Evolutionary conservation across 2,329 filamentous ascomycete species (phyloP).

Genomic region (Fusarium decemcellulare): DNA sequence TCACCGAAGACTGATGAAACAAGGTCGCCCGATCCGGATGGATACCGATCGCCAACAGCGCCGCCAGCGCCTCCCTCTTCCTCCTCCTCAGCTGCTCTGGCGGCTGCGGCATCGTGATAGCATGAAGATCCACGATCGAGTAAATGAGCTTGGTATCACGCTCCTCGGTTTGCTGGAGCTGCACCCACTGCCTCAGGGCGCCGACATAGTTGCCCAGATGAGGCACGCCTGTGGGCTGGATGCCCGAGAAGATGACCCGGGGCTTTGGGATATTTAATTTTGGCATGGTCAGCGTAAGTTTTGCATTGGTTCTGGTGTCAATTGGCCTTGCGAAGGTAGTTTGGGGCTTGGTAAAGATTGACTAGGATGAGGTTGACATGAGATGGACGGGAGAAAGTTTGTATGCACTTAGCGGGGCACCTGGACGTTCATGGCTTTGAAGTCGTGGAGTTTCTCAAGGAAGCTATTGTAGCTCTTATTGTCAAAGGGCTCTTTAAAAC

Average conservation of each 20-base stretch:
- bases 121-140: conserved; percentile 94
- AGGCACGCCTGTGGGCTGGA: conserved; percentile 94
- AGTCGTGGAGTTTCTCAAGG: background rate
- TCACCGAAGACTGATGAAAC: conserved; percentile 85
- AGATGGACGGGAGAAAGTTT: conserved; percentile 16
- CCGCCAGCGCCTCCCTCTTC: conserved; percentile 83
- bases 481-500: background rate
- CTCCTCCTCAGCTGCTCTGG: conserved; percentile 71
- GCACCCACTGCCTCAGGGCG: conserved; percentile 88
- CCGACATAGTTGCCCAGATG: conserved; percentile 97
- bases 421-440: background rate
- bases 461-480: background rate
- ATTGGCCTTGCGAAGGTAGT: background rate
- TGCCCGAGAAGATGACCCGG: conserved; percentile 88
- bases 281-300: conserved; percentile 9
- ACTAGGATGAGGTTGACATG: conserved; percentile 9
- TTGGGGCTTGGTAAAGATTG: background rate
- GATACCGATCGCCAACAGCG: conserved; percentile 86
- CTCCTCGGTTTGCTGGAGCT: conserved; percentile 76
- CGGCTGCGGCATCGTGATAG: conserved; percentile 85
- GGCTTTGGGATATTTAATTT: conserved; percentile 25
- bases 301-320: background rate
- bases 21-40: conserved; percentile 82
- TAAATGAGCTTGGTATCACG: conserved; percentile 77
- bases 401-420: conserved; percentile 46